Evolutionary conservation across 163 green algal genomes (phyloP), one percentile per base, ranked within the genome.

Genomic region (Scenedesmus sp.): DNA sequence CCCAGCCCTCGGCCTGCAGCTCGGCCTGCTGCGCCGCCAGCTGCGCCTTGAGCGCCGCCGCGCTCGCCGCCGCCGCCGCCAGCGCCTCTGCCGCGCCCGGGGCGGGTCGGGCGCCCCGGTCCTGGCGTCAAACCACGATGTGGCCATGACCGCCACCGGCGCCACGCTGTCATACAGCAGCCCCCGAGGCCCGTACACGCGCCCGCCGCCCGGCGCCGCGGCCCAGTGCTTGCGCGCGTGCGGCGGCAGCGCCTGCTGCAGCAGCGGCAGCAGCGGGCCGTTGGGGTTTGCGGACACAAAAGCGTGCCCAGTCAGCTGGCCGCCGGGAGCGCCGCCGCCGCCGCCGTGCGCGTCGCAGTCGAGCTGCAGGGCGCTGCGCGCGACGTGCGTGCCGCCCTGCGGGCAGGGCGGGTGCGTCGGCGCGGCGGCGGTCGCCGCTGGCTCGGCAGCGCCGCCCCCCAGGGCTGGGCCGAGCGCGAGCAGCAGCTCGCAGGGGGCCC

Each of bases 161-260:
- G 47, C 45, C 18, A 31, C 26, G 22, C 17, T 60, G 45, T 74
- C 64, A 74, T 74, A 47, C 36, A 74, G 36, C 36, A 74, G 45
- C 29, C 64, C 64, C 47, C 53, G 51, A 47, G 28, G n/a, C 20
- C 60, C 64, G 48, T 74, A 74, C 20, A 47, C 47, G 31, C 33
- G 44, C n/a, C 24, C 24, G 20, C 26, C 28, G 13, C 17, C 17
- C 39, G 56, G 56, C 18, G 28, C 36, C 13, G 22, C 34, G 22
- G 64, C 64, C 64, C 64, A 74, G 29, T 74, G 64, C 47, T 74
- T 62, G 51, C 64, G 17, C 13, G 64, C 64, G 33, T 45, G 45
- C 53, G 34, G 28, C 34, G 64, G 64, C 66, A 75, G 48, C 29
- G 50, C 31, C 48, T 75, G 66, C 66, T 63, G 66, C 48, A 63